Base-by-base conservation (phyloP, 768 basidiomycete genomes). In the Russula griseocarnosa region DNA sequence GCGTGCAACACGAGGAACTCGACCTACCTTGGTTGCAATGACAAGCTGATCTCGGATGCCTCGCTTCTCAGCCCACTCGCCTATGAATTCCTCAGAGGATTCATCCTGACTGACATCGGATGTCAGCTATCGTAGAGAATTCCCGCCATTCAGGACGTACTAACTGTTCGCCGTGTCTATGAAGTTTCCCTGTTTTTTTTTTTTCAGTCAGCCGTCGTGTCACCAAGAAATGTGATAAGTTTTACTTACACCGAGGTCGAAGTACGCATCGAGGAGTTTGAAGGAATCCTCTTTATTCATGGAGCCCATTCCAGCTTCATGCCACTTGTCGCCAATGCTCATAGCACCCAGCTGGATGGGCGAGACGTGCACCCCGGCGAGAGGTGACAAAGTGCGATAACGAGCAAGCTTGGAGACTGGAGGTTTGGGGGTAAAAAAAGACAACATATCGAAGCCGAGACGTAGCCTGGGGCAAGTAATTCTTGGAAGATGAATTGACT, bases 271-370 rank as follows among this genome's bases (percentile, higher is more conserved):
- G 7, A 81, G 73, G 18, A 79, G 72, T 70, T 76, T 70, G 68
- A 78, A 78, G 18, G 73, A 68, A 49, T 58, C 42, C 51, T 76
- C 73, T 71, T 77, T 76, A 67, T 66, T 61, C 74, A 78, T 76
- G 1, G 62, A 58, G 3, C 77, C 76, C 66, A 76, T 61, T 28
- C 69, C 70, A 16, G 63, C n/a, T 0, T 54, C 67, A 40, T 32
- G 66, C 77, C 77, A 78, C 61, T 76, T 74, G 65, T 76, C 73
- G 34, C 78, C 78, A 40, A 78, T 69, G 54, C 72, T 75, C 76
- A 76, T 75, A 1, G 70, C 76, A 2, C 78, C 78, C 13, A 79
- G 72, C 36, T 69, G 70, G 18, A 78, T 63, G 5, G 76, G 78
- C 6, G 76, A 77, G 44, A 79, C 77, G 34, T 74, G 73, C 5